Base-by-base conservation (phyloP, 495 filamentous ascomycete genomes). In the Rostrohypoxylon terebratum region DNA sequence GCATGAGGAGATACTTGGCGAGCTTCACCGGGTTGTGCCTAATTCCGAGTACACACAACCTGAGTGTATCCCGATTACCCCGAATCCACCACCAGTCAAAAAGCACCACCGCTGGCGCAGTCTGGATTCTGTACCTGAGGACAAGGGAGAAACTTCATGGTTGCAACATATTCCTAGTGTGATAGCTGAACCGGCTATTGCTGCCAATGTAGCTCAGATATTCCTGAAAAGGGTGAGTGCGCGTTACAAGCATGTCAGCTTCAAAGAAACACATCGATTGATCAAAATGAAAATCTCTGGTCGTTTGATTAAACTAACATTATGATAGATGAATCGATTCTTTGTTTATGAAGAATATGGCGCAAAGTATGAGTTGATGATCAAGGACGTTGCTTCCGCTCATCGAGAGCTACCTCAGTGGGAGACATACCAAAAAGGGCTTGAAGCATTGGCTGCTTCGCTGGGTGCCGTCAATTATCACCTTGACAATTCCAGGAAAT, bases 281-380 rank as follows among this genome's bases (percentile, higher is more conserved):
- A 25, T 4, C 2, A 59, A 25, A 18, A 23, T 14, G 16, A 0
- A 28, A 28, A 28, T 28, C 3, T 28, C 6, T 28, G 2, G 28
- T 5, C 10, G 16, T 59, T 78, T 47, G 60, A 58, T 33, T 76
- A 47, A 63, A 28, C 42, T 77, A 63, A 75, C 23, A 47, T 47
- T 2, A n/a, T 7, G 33, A 8, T 40, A 96, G 94, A 90, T 95
- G 76, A 86, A 87, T 59, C 90, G 90, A 0, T 96, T 98, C 78
- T 90, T 91, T 76, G 83, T 88, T 23, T 98, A 98, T 77, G 92
- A 95, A 77, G 91, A 94, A 64, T 98, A 96, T 71, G 92, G 91
- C 31, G 90, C 90, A 54, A 94, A 93, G 77, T 97, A 94, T 81
- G 92, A 97, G 70, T 78, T 92, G 59, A 90, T 97, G 82, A 86